Evolutionary conservation across 2,329 filamentous ascomycete species (phyloP).

Genomic region (Hypoxylon sp.): DNA sequence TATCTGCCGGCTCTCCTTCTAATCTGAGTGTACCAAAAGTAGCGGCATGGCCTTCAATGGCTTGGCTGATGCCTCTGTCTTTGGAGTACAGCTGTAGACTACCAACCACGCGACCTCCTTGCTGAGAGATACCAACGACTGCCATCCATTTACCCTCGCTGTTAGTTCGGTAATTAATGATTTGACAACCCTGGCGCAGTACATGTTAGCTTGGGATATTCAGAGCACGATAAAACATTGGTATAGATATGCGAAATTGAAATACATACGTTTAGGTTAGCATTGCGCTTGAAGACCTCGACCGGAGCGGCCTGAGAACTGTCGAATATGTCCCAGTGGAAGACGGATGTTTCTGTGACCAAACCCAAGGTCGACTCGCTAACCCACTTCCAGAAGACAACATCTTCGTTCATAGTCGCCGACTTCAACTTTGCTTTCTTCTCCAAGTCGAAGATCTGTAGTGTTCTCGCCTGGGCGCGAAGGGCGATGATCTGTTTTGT

Average conservation of each 20-base stretch:
- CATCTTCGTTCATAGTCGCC: slow-evolving; percentile 94
- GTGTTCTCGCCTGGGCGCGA: slow-evolving; percentile 91
- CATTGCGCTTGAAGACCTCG: slow-evolving; percentile 95
- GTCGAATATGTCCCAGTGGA: slow-evolving; percentile 98
- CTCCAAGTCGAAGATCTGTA: slow-evolving; percentile 97
- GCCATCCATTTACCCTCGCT: slow-evolving; percentile 98
- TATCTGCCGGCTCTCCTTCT: slow-evolving; percentile 89
- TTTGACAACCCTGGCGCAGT: slow-evolving; percentile 83
- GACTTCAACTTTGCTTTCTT: slow-evolving; percentile 97
- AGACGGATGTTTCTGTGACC: slow-evolving; percentile 91
- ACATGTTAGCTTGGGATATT: slow-evolving; percentile 43
- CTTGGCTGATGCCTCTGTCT: slow-evolving; percentile 95
- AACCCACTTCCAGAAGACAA: slow-evolving; percentile 99
- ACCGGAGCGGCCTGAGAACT: slow-evolving; percentile 80
- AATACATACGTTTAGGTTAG: slow-evolving; percentile 83
- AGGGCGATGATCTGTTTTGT: slow-evolving; percentile 94
- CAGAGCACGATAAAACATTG: neutral
- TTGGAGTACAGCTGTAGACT: slow-evolving; percentile 98
- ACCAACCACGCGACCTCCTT: slow-evolving; percentile 92
- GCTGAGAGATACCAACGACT: slow-evolving; percentile 93
- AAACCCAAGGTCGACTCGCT: slow-evolving; percentile 89
- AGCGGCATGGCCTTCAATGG: slow-evolving; percentile 96
- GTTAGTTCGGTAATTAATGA: slow-evolving; percentile 99
- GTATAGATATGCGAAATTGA: neutral
- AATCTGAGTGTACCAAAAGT: slow-evolving; percentile 91